Evolutionary conservation across 2,329 filamentous ascomycete genomes (phyloP), one percentile per base, ranked within the genome.

Genomic region (Aureobasidium sp.): DNA sequence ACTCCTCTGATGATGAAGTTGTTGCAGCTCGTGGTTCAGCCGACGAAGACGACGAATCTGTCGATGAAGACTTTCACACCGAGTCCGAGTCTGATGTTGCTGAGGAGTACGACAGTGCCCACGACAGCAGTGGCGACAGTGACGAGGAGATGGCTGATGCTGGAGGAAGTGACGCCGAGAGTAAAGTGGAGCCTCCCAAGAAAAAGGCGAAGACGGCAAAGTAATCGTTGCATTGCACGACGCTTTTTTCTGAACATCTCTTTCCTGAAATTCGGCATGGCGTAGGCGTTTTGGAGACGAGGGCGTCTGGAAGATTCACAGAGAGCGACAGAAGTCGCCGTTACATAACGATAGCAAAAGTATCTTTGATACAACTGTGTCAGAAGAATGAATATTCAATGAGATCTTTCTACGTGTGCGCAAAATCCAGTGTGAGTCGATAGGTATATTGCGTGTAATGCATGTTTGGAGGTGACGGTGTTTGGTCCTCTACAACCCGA

Each of bases 71-170:
- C 77, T 99, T 99, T 81, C 84, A 89, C 68, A 90, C 89, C 6
- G 91, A 95, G 65, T 92, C 88, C 15, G 94, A 99, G 67, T 95
- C 89, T 59, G 94, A 99, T 68, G 92, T 97, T 2, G 94, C 93
- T 0, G 94, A 99, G 76, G 95, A 99, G 73, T 99, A 86, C 68
- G 94, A 99, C 75, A 93, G 89, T 59, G 88, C 85, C 50, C 93
- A 97, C 72, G 90, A 96, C 72, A 96, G 91, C 72, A 89, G 86
- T 56, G 91, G 88, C 13, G 86, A 83, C 62, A 87, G 84, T 67
- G 87, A 84, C 64, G 84, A 82, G 47, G 87, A 87, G 56, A 84
- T 79, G 67, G 84, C 79, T 47, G 87, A 87, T 70, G 86, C 84
- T 63, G 86, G 83, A 67, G 74, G 81, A 50, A 70, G 68, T 59